Conservation (phyloP, 805 yeast species). For the Starmerella vaccinii region DNA sequence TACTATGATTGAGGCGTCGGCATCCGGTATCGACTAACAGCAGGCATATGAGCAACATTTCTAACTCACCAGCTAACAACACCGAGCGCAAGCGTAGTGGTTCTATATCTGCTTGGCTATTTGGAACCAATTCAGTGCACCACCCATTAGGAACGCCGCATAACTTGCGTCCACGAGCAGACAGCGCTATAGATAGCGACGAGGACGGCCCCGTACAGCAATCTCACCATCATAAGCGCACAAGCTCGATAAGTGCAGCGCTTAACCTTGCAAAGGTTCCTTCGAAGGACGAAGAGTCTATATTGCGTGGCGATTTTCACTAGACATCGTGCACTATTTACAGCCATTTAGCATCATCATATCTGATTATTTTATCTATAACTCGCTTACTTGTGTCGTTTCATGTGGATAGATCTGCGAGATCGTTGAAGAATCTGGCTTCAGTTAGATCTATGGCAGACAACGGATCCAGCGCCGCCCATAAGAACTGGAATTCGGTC, state of each 20-base stretch:
- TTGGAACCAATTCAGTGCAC: conserved; percentile 10
- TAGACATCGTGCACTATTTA: background rate
- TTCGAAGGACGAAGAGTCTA: conserved; percentile 17
- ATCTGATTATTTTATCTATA: background rate
- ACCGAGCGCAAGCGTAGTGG: conserved; percentile 5
- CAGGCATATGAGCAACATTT: background rate
- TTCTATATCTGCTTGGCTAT: conserved; percentile 14
- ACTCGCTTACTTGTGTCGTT: background rate
- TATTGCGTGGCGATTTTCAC: conserved; percentile 15
- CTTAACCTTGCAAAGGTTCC: conserved; percentile 16
- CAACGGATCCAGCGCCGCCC: conserved; percentile 27
- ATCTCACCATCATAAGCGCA: conserved; percentile 5
- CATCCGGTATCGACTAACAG: no score
- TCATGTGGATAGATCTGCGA: conserved; percentile 2
- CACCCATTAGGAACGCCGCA: background rate
- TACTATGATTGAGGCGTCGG: no score
- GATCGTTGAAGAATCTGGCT: background rate
- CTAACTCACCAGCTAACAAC: background rate
- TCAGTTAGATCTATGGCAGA: background rate
- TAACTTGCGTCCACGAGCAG: background rate
- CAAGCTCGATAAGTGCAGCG: conserved; percentile 9
- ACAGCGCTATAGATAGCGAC: background rate
- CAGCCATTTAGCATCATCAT: background rate
- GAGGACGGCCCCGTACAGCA: background rate
- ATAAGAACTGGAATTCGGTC: conserved; percentile 41